Evolutionary conservation across 2,329 filamentous ascomycete genomes (phyloP), one percentile per base, ranked within the genome.

Genomic region (Claviceps paspali): DNA sequence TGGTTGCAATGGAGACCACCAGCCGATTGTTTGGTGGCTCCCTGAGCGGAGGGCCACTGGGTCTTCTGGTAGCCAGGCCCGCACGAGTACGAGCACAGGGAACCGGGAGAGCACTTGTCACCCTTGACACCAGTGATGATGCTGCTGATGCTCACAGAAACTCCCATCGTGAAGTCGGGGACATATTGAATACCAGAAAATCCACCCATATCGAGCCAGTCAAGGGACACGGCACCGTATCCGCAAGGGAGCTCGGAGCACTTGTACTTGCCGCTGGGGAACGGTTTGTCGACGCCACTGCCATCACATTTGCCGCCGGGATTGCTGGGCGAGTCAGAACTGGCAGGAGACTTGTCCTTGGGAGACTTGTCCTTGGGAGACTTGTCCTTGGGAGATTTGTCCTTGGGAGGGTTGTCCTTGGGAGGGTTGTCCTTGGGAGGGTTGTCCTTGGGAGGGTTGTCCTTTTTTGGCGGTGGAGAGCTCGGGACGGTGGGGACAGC

Each of bases 21-120:
- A 38, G 95, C 70, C 18, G 87, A 94, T 66, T 96, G 76, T 44
- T 79, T 79, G 36, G 76, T 84, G 27, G 66, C 52, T 39, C 88
- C 91, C 65, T 96, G 91, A 24, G 70, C 59, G 9, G 54, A 48
- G 33, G 91, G 85, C 81, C 86, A 96, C 56, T 96, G 88, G 3
- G 80, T 72, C 73, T 95, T 95, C 59, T 91, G 77, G 61, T 91
- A 93, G 32, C 88, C 88, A 21, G 77, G 62, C n/a, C 84, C 82
- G 67, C 91, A 98, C 39, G 84, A 78, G 53, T 96, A 96, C 2
- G 87, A 93, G 69, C 88, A 95, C 68, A 87, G 86, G 41, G 67
- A 62, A 34, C 76, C 78, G 8, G 65, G 50, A 7, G 50, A 56
- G 62, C 84, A 88, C 42, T 59, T 59, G 12, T 73, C 60, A 12